Evolutionary conservation across 2,329 filamentous ascomycete species (phyloP).

Genomic region (Penicillium brevicompactum): DNA sequence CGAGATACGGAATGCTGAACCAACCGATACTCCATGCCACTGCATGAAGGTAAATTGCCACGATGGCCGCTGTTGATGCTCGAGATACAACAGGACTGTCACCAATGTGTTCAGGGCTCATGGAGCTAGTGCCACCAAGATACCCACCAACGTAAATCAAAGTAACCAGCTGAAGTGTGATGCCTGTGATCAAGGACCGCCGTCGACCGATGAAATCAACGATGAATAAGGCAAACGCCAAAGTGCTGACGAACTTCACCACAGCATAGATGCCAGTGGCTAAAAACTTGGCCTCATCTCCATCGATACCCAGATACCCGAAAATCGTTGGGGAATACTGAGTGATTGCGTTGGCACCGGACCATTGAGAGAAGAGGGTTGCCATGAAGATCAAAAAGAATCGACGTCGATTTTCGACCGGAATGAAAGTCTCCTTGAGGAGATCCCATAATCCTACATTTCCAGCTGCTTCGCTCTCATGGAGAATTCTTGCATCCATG

Average conservation of each 20-base stretch:
- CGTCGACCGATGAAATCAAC: constrained; percentile 48
- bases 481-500: constrained; percentile 30
- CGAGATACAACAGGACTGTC: constrained; percentile 22
- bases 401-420: constrained; percentile 43
- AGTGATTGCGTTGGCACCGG: constrained; percentile 49
- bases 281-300: constrained; percentile 38
- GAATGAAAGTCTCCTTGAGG: constrained; percentile 40
- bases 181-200: constrained; percentile 40
- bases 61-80: constrained; percentile 45
- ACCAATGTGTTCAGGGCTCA: constrained; percentile 21
- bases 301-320: constrained; percentile 39
- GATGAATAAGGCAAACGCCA: constrained; percentile 49
- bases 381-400: constrained; percentile 43
- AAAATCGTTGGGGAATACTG: constrained; percentile 50
- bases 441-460: constrained; percentile 34
- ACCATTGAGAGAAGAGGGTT: constrained; percentile 47
- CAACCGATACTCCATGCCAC: constrained; percentile 48
- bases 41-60: constrained; percentile 49
- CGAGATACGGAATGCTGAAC: constrained; percentile 48
- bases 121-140: constrained; percentile 34
- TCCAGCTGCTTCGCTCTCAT: constrained; percentile 38
- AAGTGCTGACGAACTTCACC: constrained; percentile 46
- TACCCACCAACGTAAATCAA: constrained; percentile 47
- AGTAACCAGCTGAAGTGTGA: constrained; percentile 43
- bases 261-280: constrained; percentile 48